A percentile compares a stretch with the other conserved stretches of the same genome.
Evolutionary conservation across 2,329 filamentous ascomycete species (phyloP).

Genomic region (Fusarium sp.): DNA sequence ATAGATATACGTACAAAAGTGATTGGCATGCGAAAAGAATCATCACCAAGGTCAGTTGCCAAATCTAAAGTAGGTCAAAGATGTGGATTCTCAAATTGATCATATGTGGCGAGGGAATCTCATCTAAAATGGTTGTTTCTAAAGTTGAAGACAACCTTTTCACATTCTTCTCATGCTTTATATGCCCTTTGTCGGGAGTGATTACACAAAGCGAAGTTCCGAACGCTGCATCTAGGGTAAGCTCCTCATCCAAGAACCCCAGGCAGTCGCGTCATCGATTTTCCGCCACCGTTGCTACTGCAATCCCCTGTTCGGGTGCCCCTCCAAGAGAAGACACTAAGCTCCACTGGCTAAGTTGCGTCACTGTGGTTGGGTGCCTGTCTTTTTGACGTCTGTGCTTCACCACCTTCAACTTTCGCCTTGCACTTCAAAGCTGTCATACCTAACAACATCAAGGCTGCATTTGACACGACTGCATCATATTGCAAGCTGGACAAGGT

Average conservation of each 20-base stretch:
- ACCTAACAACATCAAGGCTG: slow-evolving; percentile 3
- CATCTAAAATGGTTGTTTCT: too few relatives aligned
- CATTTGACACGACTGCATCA: slow-evolving; percentile 5
- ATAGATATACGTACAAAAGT: too few relatives aligned
- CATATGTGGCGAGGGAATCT: too few relatives aligned
- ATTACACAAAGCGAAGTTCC: too few relatives aligned
- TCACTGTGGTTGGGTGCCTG: slow-evolving; percentile 54
- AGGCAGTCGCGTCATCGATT: slow-evolving; percentile 43
- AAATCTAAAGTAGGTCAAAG: too few relatives aligned
- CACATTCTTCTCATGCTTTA: too few relatives aligned
- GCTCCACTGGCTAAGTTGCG: slow-evolving; percentile 47
- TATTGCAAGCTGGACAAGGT: slow-evolving; percentile 6
- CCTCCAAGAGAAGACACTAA: slow-evolving; percentile 33
- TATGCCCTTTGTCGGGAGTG: too few relatives aligned
- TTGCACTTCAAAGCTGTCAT: slow-evolving; percentile 14
- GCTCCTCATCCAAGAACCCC: neutral
- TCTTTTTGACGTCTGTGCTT: slow-evolving; percentile 45
- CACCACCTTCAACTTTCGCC: slow-evolving; percentile 40
- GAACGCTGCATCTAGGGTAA: slow-evolving; percentile 24
- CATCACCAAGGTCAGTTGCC: too few relatives aligned
- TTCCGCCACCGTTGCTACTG: slow-evolving; percentile 34
- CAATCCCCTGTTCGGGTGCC: slow-evolving; percentile 29
- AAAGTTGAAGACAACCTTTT: too few relatives aligned
- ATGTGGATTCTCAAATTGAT: too few relatives aligned
- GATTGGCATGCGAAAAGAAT: too few relatives aligned